Evolutionary conservation across 192 early-diverging fungal genomes (phyloP), one percentile per base, ranked within the genome.

Genomic region (Hyaloraphidium curvatum): DNA sequence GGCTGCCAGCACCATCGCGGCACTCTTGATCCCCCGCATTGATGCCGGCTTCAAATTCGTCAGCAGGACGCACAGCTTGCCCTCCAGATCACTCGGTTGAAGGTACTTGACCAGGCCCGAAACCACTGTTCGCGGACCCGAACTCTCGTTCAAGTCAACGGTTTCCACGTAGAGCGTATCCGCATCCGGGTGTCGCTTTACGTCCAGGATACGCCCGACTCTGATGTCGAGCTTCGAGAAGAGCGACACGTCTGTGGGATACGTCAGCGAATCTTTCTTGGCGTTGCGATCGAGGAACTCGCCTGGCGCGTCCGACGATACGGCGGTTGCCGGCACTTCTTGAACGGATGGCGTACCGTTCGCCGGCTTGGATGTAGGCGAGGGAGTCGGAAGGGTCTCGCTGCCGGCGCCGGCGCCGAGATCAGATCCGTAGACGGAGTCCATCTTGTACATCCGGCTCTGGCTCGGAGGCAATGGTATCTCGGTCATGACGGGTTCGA

Each of bases 121-220:
- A 0, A 96, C 88, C 7, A 98, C 84, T 0, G 79, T 86, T 22
- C 94, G 74, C 19, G 81, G 88, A 48, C 7, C 14, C 43, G 11
- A 48, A 55, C 54, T 78, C 61, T 95, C 91, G 52, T 90, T 90
- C 28, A 81, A 62, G 59, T 96, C 91, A 58, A 98, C 88, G 56
- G 84, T 68, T 68, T 98, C 94, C 19, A 98, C 88, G 59, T 98
- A 98, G 14, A 98, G 71, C 3, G 89, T 69, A 63, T 98, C 94
- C 2, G 94, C 94, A 59, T 89, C 86, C n/a, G 86, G 84, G 65
- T 98, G 94, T 64, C 84, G 82, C 63, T 81, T 67, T 26, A 80
- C 84, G 19, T 70, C 66, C 54, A 86, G 43, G 41, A 98, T 89
- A 55, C 78, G 78, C 29, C 92, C 94, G 31, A 98, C 91, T 28